Evolutionary conservation across 345 rosid genomes (phyloP).

Genomic region (Citrus medica): DNA sequence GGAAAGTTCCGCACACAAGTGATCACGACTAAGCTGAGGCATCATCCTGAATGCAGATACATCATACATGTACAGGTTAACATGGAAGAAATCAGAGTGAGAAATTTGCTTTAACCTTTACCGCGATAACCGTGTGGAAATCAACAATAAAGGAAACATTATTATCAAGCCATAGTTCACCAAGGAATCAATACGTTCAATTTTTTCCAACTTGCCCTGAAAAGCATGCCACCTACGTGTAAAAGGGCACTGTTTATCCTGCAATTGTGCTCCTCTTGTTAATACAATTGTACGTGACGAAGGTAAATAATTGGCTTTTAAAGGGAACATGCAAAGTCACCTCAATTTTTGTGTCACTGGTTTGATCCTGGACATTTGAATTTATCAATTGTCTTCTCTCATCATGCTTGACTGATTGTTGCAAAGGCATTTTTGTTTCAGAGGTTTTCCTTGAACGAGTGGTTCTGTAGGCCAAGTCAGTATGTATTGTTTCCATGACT

Average conservation of each 20-base stretch:
- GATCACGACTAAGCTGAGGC: background rate
- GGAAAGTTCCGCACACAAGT: background rate
- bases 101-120: conserved; percentile 11
- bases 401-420: conserved; percentile 26
- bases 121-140: conserved; percentile 37
- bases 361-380: conserved; percentile 18
- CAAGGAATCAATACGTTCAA: conserved; percentile 51
- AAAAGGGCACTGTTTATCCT: conserved; percentile 48
- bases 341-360: conserved; percentile 24
- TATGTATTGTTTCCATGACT: conserved; percentile 89
- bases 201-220: conserved; percentile 30
- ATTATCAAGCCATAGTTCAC: conserved; percentile 57
- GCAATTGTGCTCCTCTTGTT: conserved; percentile 18
- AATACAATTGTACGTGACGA: background rate
- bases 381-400: conserved; percentile 16
- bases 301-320: background rate
- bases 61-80: background rate
- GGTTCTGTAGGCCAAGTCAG: conserved; percentile 66
- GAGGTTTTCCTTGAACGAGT: conserved; percentile 34
- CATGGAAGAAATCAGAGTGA: background rate
- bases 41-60: background rate
- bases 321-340: conserved; percentile 19
- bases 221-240: conserved; percentile 30
- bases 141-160: conserved; percentile 46
- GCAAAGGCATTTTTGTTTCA: conserved; percentile 20